Percentiles rank a stretch among this genome's conserved stretches.
Conservation (phyloP, 768 basidiomycete species). For the Lactifluus volemus region DNA sequence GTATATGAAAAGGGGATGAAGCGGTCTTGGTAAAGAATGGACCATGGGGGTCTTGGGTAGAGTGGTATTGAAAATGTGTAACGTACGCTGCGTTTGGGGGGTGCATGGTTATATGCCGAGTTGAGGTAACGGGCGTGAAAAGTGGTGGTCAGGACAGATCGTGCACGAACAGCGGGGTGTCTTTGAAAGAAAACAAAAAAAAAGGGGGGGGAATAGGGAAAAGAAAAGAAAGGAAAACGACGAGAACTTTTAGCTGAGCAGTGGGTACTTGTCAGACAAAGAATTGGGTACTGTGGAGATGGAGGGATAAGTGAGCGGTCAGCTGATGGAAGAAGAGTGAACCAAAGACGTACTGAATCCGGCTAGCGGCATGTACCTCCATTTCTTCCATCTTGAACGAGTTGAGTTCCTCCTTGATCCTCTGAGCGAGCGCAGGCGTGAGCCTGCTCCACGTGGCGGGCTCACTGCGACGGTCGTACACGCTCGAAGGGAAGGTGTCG, state of each 20-base stretch:
- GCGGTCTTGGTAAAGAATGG: not conserved
- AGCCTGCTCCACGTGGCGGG: slow-evolving; percentile 95
- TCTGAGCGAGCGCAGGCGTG: slow-evolving; percentile 89
- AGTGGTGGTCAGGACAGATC: slow-evolving; percentile 13
- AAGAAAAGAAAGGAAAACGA: not conserved
- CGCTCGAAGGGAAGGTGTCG: slow-evolving; percentile 85
- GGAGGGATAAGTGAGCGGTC: slow-evolving; percentile 7
- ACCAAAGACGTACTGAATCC: slow-evolving; percentile 61
- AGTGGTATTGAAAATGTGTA: slow-evolving; percentile 9
- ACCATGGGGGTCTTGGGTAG: not conserved
- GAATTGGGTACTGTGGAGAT: slow-evolving; percentile 63
- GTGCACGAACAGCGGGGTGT: slow-evolving; percentile 8
- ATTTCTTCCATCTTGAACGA: slow-evolving; percentile 99
- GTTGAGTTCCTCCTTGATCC: slow-evolving; percentile 97
- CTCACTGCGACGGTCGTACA: slow-evolving; percentile 93
- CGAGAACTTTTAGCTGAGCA: slow-evolving; percentile 23
- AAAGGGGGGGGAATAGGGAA: not conserved
- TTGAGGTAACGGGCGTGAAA: slow-evolving; percentile 12
- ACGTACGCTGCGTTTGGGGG: slow-evolving; percentile 8
- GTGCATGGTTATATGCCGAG: slow-evolving; percentile 6
- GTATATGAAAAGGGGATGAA: slow-evolving; percentile 19
- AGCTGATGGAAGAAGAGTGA: slow-evolving; percentile 1
- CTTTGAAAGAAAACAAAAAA: not conserved
- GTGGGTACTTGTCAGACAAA: slow-evolving; percentile 51
- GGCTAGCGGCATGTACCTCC: slow-evolving; percentile 93